Conservation (phyloP, 495 filamentous ascomycete genomes). For the Penicillium argentinense region DNA sequence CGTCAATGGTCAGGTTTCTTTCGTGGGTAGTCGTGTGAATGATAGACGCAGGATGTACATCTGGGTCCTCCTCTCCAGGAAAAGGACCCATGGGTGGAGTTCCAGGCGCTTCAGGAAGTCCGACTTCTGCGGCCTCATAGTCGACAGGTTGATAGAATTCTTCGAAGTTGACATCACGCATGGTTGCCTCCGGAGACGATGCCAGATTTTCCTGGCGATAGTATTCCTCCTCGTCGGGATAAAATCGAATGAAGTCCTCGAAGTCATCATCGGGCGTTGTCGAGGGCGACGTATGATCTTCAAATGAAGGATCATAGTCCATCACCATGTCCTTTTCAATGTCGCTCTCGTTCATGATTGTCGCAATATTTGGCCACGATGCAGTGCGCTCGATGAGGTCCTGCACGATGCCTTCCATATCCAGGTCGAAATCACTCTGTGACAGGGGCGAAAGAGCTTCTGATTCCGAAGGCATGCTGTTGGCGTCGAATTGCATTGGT, state of each 20-base stretch:
- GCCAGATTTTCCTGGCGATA: constrained; percentile 15
- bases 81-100: constrained; percentile 4
- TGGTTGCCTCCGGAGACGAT: constrained; percentile 7
- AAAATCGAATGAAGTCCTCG: constrained; percentile 39
- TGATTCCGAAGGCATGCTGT: constrained; percentile 19
- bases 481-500: constrained; percentile 25
- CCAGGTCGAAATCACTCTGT: constrained; percentile 9
- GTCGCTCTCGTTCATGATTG: constrained; percentile 24
- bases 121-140: constrained; percentile 22
- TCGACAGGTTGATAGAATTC: constrained; percentile 34
- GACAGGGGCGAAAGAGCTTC: constrained; percentile 11
- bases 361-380: constrained; percentile 18
- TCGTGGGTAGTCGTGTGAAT: constrained; percentile 41
- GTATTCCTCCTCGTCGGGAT: constrained; percentile 31
- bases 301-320: constrained; percentile 29
- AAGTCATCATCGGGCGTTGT: constrained; percentile 26
- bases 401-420: constrained; percentile 22
- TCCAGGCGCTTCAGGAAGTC: constrained; percentile 4
- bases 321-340: constrained; percentile 25
- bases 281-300: constrained; percentile 13
- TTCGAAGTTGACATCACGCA: constrained; percentile 32
- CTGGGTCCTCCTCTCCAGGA: constrained; percentile 9
- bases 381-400: constrained; percentile 18
- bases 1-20: constrained; percentile 43
- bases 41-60: constrained; percentile 30